Evolutionary conservation across 352 stramenopile species (phyloP).

Genomic region (Globisporangium carolinianum): DNA sequence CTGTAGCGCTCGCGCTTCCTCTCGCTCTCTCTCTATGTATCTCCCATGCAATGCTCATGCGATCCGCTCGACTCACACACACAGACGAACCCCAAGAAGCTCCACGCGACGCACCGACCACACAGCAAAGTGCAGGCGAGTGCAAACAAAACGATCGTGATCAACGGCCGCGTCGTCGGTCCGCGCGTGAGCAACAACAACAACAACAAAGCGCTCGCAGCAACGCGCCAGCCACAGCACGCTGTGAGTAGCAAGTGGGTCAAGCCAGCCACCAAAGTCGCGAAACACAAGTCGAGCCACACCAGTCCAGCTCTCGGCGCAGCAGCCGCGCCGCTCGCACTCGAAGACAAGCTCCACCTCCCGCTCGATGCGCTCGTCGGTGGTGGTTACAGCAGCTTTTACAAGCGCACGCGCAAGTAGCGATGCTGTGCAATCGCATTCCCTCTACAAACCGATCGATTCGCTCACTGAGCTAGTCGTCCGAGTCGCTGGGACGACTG

Average conservation of each 20-base stretch:
- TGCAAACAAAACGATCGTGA: conserved; percentile 31
- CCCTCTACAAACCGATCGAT: not conserved
- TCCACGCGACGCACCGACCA: conserved; percentile 31
- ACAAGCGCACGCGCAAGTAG: conserved; percentile 16
- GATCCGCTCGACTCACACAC: not conserved
- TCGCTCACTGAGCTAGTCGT: not conserved
- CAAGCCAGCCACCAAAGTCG: conserved; percentile 1
- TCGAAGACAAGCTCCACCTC: conserved; percentile 62
- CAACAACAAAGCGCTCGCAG: conserved; percentile 18
- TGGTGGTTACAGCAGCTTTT: conserved; percentile 12
- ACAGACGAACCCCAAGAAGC: conserved; percentile 32
- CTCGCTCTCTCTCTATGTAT: too few relatives aligned
- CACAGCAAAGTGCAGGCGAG: conserved; percentile 38
- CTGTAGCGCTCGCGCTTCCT: too few relatives aligned
- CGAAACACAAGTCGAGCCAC: conserved; percentile 5
- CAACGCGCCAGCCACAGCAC: conserved; percentile 18
- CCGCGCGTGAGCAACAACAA: conserved; percentile 24
- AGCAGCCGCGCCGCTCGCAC: conserved; percentile 16
- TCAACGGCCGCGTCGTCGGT: conserved; percentile 61
- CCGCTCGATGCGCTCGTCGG: conserved; percentile 56
- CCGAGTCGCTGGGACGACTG: not conserved
- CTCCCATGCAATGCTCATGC: not conserved
- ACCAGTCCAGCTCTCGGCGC: not conserved
- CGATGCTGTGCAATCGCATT: not conserved
- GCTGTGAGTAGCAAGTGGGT: conserved; percentile 12